Base-by-base conservation (phyloP, 106 monocot species). In the Dioscorea zingiberensis region DNA sequence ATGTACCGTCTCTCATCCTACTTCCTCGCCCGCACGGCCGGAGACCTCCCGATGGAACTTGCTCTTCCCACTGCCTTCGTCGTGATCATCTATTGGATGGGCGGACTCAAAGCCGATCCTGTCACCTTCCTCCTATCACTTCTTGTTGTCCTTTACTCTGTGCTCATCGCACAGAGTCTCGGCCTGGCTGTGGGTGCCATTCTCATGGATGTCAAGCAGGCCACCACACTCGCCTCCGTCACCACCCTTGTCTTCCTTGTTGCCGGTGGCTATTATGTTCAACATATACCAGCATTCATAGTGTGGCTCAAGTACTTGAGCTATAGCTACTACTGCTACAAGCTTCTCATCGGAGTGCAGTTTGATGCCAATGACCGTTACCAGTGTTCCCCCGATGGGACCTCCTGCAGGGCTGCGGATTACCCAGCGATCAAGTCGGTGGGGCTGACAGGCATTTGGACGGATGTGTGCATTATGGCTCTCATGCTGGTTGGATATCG, bases 201-300 rank as follows among this genome's bases (percentile, higher is more conserved):
- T 23, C 81, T 91, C 51, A 87, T 91, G 90, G 86, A 86, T 28
- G 83, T 86, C 25, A 91, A 91, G 65, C 90, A 91, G 60, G 90
- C 79, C n/a, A 91, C 90, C 27, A 91, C 90, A 0, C 80, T 91
- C 1, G 90, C 90, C 16, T 91, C 90, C 2, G 90, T 91, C 55
- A 83, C 82, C 26, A 91, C 90, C 27, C 63, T 91, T 45, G 80
- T 76, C 55, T 91, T 91, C 60, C 83, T 91, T 55, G 80, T 91
- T 19, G 90, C 90, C n/a, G 90, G 90, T 9, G 90, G 90, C 7
- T 91, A 91, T 75, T 91, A 91, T 51, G 90, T 91, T n/a, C 83
- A 91, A 62, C 83, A 86, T 25, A 91, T 91, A 21, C 90, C 90
- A 5, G 44, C 63, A 6, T 91, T 91, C 75, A 83, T 91, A 18